A percentile compares a stretch with the other conserved stretches of the same genome.
phyloP scores from a whole-genome alignment of 1,284 basidiomycete genomes.

The Tilletia setariae region DNA sequence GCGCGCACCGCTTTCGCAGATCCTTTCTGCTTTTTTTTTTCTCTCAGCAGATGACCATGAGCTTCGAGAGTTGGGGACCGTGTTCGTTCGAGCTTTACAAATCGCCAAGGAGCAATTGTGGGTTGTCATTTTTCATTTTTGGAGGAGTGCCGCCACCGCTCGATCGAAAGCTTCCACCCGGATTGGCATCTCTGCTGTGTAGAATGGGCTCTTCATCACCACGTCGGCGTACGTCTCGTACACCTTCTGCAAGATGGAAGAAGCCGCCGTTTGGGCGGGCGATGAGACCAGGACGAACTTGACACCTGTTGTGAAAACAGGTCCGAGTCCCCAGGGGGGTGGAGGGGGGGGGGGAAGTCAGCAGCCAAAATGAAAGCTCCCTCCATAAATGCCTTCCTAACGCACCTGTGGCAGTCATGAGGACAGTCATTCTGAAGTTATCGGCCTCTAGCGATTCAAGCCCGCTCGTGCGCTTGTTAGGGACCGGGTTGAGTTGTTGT shows the following conservation, averaged over 20 bases:
- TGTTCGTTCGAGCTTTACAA: too few species aligned
- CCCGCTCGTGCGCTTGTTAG: conserved; percentile 62
- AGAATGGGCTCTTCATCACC: conserved; percentile 99
- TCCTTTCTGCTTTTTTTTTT: too few species aligned
- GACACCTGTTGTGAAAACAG: conserved; percentile 65
- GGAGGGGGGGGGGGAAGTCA: too few species aligned
- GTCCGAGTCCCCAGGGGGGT: too few species aligned
- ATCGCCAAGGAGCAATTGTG: too few species aligned
- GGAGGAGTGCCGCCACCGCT: not conserved
- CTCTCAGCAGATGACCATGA: too few species aligned
- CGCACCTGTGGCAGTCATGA: conserved; percentile 87
- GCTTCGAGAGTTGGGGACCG: too few species aligned
- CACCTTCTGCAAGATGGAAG: conserved; percentile 63
- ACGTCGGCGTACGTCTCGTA: conserved; percentile 89
- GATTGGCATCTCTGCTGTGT: conserved; percentile 98
- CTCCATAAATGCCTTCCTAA: too few species aligned
- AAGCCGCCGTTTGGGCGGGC: conserved; percentile 65
- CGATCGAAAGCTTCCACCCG: conserved; percentile 81
- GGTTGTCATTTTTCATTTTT: too few species aligned
- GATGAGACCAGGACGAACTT: conserved; percentile 92
- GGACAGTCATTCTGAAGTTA: conserved; percentile 81
- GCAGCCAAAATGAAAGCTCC: too few species aligned
- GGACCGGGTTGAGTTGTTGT: conserved; percentile 76
- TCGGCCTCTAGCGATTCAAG: conserved; percentile 92
- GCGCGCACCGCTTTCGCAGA: too few species aligned